These are phyloP conservation scores for Monilinia vaccinii-corymbosi DNA, from an alignment of 2,329 filamentous ascomycete species.

Conservation along the genomic window DNA sequence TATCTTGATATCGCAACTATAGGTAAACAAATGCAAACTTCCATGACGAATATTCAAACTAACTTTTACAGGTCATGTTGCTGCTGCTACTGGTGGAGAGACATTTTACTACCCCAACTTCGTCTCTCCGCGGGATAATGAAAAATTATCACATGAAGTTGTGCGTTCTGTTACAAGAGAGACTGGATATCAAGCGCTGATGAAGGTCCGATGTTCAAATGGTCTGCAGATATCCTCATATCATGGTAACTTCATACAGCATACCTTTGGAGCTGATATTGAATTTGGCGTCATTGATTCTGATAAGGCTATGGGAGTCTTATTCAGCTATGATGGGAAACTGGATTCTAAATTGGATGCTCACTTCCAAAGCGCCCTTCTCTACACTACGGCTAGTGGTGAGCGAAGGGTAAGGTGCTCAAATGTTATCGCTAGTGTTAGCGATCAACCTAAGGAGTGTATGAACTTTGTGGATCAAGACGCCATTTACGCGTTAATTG, in stretches of 20 bases:
- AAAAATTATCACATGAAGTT: slow-evolving; percentile 78
- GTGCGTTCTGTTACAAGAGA: slow-evolving; percentile 79
- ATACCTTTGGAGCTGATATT: slow-evolving; percentile 88
- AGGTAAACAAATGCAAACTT: slow-evolving; percentile 40
- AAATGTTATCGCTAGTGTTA: slow-evolving; percentile 89
- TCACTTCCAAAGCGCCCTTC: slow-evolving; percentile 89
- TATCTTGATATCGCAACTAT: slow-evolving; percentile 92
- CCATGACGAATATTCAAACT: neutral
- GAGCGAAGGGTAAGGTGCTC: slow-evolving; percentile 86
- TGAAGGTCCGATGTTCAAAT: slow-evolving; percentile 98
- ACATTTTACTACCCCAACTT: slow-evolving; percentile 97
- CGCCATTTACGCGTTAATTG: slow-evolving; percentile 77
- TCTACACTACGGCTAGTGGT: slow-evolving; percentile 87
- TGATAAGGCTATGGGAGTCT: slow-evolving; percentile 85
- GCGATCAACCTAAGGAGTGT: slow-evolving; percentile 69
- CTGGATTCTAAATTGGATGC: slow-evolving; percentile 94
- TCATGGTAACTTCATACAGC: slow-evolving; percentile 92
- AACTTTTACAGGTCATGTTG: slow-evolving; percentile 57
- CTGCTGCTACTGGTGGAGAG: slow-evolving; percentile 86
- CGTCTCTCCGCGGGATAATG: slow-evolving; percentile 72
- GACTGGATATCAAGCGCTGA: slow-evolving; percentile 88
- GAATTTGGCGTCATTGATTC: slow-evolving; percentile 89
- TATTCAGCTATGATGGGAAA: slow-evolving; percentile 94
- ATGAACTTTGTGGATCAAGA: slow-evolving; percentile 97
- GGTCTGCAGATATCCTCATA: slow-evolving; percentile 90